Evolutionary conservation across 2,329 filamentous ascomycete genomes (phyloP), one percentile per base, ranked within the genome.

Genomic region (Cladophialophora immunda): DNA sequence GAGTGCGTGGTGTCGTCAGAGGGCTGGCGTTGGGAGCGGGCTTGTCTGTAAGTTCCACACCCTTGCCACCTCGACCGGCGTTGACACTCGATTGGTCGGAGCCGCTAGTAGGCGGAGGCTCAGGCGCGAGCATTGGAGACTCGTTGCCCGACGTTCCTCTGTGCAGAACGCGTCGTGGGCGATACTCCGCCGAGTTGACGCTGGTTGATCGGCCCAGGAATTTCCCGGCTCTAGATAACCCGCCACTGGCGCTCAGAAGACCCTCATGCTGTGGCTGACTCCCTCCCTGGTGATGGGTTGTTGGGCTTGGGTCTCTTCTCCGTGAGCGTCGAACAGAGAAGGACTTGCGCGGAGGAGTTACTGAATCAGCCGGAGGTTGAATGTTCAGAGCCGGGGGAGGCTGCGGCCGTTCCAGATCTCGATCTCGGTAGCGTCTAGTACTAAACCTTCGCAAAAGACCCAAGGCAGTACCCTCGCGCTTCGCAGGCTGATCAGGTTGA

Each of bases 381-480:
- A 95, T 89, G 62, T 91, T 92, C 38, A 97, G 86, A 52, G 91
- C 89, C 50, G 92, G 92, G 56, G 90, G 89, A 41, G 90, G 90
- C 13, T 89, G 58, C n/a, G 86, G 69, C 87, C 88, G 73, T 82
- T 87, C 64, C 89, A 84, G 66, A 86, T 82, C 67, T 79, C 79
- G 76, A 85, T 86, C 79, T 87, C 87, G 72, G 84, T 86, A 71
- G 91, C 92, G 77, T 70, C 94, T 88, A 7, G 95, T 98, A 81
- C 94, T 98, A 77, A 99, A 94, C 41, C 95, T 88, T 71, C 95
- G 87, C 57, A 99, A 82, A 58, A 99, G 83, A 30, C 94, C 92
- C 29, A 89, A 91, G 38, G 94, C 93, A 4, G 92, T 88, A 74
- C 93, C 95, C 78, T 97, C 94, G 78, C 95, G 97, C 81, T 92